These are phyloP conservation scores for Dactylellina haptotyla DNA, from an alignment of 2,329 filamentous ascomycete species.

Conservation along the genomic window DNA sequence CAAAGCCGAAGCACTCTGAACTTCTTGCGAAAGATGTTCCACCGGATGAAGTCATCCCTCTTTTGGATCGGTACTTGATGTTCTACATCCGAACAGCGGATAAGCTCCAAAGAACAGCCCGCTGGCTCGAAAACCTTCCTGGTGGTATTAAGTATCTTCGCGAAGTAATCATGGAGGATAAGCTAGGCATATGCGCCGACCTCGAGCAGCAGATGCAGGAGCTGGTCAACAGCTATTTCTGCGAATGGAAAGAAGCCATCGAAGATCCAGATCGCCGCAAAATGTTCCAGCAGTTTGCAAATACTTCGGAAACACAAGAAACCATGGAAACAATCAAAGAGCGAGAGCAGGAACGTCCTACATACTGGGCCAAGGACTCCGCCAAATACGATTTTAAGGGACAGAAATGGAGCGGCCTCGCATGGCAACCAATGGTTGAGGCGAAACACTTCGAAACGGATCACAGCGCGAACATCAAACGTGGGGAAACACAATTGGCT, in stretches of 20 bases:
- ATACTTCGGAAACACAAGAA: constrained; percentile 77
- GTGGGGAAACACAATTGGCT: constrained; percentile 87
- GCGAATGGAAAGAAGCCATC: constrained; percentile 89
- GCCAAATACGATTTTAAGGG: constrained; percentile 77
- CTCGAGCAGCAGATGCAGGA: constrained; percentile 89
- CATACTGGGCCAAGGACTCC: constrained; percentile 78
- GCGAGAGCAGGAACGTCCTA: constrained; percentile 77
- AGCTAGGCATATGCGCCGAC: constrained; percentile 82
- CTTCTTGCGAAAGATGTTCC: constrained; percentile 87
- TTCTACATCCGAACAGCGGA: constrained; percentile 95
- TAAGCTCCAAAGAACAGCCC: constrained; percentile 85
- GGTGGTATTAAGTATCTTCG: constrained; percentile 85
- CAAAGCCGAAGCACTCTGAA: constrained; percentile 82
- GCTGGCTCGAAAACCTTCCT: constrained; percentile 85
- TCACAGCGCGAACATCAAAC: constrained; percentile 78
- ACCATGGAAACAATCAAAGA: constrained; percentile 77
- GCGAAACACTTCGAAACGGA: constrained; percentile 74
- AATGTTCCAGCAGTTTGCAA: constrained; percentile 84
- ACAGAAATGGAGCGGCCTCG: constrained; percentile 71
- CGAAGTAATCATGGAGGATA: constrained; percentile 84
- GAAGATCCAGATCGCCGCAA: constrained; percentile 73
- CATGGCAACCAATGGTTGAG: constrained; percentile 83
- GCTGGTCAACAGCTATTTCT: constrained; percentile 84
- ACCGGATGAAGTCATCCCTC: constrained; percentile 80
- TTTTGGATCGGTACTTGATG: constrained; percentile 88